Percentiles rank a stretch among this genome's conserved stretches.
Conservation (phyloP, 441 rosid genomes). For the Oxalis stricta region DNA sequence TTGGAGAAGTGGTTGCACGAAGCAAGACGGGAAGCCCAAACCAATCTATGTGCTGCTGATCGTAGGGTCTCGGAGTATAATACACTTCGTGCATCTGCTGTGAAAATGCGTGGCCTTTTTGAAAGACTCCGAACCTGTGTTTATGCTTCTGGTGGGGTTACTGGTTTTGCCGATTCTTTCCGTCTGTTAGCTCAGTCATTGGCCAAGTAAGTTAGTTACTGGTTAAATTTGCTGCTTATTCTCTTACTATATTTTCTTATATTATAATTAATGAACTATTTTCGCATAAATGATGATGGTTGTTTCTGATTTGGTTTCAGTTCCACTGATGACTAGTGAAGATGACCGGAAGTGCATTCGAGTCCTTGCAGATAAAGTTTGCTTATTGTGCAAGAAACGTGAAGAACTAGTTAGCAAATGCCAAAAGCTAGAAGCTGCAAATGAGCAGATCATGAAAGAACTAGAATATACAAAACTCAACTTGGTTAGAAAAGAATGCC, state of each 20-base stretch:
- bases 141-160: constrained; percentile 45
- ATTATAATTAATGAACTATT: background rate
- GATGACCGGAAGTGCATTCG: constrained; percentile 72
- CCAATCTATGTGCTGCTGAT: constrained; percentile 91
- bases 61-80: constrained; percentile 79
- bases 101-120: constrained; percentile 68
- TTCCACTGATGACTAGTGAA: constrained; percentile 50
- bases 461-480: no score
- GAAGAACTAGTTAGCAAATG: constrained; percentile 72
- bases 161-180: constrained; percentile 68
- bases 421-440: constrained; percentile 50
- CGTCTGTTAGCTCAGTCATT: constrained; percentile 71
- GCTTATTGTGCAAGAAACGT: constrained; percentile 58
- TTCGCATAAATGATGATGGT: constrained; percentile 4
- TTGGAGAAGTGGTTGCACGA: constrained; percentile 96
- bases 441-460: constrained; percentile 68
- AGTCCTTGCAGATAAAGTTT: constrained; percentile 68
- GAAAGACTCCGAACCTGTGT: constrained; percentile 72
- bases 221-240: background rate
- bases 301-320: constrained; percentile 28
- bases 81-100: constrained; percentile 78
- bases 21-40: constrained; percentile 97
- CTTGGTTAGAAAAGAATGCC: no score
- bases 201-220: constrained; percentile 56
- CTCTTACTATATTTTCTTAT: background rate